Evolutionary conservation across 2,329 filamentous ascomycete species (phyloP).

Genomic region (Phyllosticta paracitricarpa): DNA sequence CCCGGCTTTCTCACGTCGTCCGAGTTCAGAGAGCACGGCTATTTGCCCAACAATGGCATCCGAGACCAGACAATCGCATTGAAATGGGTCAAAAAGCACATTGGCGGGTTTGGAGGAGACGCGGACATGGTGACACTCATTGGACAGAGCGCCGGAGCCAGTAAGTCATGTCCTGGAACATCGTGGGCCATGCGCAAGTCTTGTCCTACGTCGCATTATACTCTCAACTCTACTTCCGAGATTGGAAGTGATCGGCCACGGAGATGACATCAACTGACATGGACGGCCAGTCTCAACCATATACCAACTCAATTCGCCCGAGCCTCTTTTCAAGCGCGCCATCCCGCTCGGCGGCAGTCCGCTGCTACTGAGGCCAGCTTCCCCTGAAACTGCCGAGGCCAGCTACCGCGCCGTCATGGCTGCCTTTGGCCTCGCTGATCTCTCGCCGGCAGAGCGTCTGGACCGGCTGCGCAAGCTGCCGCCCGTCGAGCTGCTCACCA

Average conservation of each 20-base stretch:
- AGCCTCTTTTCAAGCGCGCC: constrained; percentile 32
- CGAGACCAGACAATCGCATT: constrained; percentile 28
- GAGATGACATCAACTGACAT: constrained; percentile 18
- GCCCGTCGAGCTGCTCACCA: constrained; percentile 31
- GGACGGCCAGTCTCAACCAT: constrained; percentile 13
- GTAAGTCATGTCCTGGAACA: constrained; percentile 19
- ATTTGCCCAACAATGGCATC: constrained; percentile 25
- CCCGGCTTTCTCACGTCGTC: constrained; percentile 35
- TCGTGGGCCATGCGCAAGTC: background rate
- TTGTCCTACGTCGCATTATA: background rate
- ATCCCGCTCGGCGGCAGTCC: constrained; percentile 19
- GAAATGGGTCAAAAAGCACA: constrained; percentile 27
- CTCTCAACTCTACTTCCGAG: background rate
- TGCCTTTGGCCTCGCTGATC: constrained; percentile 29
- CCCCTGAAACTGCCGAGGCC: constrained; percentile 30
- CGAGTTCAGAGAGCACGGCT: constrained; percentile 36
- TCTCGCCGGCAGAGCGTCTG: constrained; percentile 31
- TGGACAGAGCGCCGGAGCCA: constrained; percentile 42
- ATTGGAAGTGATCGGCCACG: constrained; percentile 12
- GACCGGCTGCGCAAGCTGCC: constrained; percentile 32
- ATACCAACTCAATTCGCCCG: constrained; percentile 21
- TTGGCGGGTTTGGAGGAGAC: constrained; percentile 30
- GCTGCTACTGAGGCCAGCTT: constrained; percentile 32
- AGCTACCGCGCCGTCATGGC: constrained; percentile 33
- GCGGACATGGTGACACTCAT: constrained; percentile 28